phyloP scores from a whole-genome alignment of 495 filamentous ascomycete genomes.

The Xylaria acuta region DNA sequence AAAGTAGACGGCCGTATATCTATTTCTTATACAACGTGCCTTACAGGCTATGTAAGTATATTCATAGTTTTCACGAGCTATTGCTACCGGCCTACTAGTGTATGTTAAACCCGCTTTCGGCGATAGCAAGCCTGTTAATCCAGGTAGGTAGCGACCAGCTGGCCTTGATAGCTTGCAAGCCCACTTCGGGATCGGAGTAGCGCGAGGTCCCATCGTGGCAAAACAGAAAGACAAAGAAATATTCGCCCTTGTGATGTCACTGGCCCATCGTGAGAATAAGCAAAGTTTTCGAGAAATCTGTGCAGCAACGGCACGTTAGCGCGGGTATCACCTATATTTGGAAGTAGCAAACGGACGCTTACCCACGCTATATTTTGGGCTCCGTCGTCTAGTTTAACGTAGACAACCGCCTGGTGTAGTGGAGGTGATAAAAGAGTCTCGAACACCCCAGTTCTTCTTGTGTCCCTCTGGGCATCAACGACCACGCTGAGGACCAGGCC shows the following conservation, averaged over 20 bases:
- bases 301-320: not conserved
- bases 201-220: constrained; percentile 4
- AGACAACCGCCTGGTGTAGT: not conserved
- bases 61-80: not conserved
- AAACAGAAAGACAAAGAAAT: not conserved
- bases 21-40: not conserved
- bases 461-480: constrained; percentile 1
- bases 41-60: not conserved
- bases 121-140: not conserved
- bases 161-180: not conserved
- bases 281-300: not conserved
- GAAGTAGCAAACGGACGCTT: not conserved
- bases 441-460: not conserved
- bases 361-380: not conserved
- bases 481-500: too few species aligned
- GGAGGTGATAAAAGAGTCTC: constrained; percentile 7
- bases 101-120: constrained; percentile 1
- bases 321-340: not conserved
- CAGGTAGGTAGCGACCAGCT: constrained; percentile 1
- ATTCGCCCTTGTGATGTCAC: not conserved
- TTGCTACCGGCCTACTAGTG: not conserved
- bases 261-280: too few species aligned
- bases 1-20: not conserved
- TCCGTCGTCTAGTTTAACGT: not conserved
- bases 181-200: not conserved